phyloP scores from a whole-genome alignment of 164 flowering plant species.

The Buxus sempervirens region DNA sequence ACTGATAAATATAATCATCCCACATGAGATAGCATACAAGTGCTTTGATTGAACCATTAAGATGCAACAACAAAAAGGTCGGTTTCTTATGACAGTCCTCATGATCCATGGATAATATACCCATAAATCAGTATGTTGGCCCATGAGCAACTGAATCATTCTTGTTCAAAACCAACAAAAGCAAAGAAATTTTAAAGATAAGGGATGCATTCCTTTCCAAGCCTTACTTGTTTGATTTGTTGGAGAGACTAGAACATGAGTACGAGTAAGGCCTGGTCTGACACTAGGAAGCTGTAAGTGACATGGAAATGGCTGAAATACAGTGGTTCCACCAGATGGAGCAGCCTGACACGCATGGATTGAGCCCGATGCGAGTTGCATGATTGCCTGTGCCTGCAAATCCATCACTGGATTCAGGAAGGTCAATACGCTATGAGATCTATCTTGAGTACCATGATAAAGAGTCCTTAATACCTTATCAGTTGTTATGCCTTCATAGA shows the following conservation, averaged over 20 bases:
- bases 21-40: not conserved
- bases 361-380: not conserved
- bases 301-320: not conserved
- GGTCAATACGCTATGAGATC: constrained; percentile 11
- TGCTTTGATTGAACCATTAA: not conserved
- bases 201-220: not conserved
- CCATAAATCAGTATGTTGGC: not conserved
- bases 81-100: not conserved
- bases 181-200: not conserved
- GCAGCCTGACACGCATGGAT: not conserved
- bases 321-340: not conserved
- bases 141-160: not conserved
- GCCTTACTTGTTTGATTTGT: constrained; percentile 32
- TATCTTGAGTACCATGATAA: constrained; percentile 16
- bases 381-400: constrained; percentile 14
- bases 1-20: not conserved
- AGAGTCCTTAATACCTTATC: constrained; percentile 52
- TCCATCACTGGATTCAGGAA: constrained; percentile 16
- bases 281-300: constrained; percentile 21
- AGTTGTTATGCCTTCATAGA: constrained; percentile 61
- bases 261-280: constrained; percentile 18
- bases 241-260: constrained; percentile 21
- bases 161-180: not conserved
- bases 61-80: not conserved
- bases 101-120: not conserved